A percentile compares a stretch with the other conserved stretches of the same genome.
Evolutionary conservation across 441 rosid genomes (phyloP).

Genomic region (Erodium trifolium): DNA sequence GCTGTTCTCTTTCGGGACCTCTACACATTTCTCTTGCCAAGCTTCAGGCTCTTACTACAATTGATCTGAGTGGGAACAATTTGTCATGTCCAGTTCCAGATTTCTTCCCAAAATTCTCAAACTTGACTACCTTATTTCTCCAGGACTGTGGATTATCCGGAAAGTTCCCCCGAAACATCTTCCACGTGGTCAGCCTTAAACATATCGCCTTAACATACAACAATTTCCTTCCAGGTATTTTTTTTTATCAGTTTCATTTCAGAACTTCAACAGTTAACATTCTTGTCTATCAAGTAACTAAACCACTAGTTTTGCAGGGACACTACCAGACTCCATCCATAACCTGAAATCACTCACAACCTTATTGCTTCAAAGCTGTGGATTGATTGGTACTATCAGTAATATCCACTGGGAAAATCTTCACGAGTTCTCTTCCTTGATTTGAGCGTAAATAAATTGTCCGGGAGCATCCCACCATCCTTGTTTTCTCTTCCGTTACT

Average conservation of each 20-base stretch:
- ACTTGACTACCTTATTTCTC: not conserved
- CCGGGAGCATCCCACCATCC: slow-evolving; percentile 13
- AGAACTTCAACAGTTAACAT: not conserved
- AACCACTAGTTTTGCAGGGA: not conserved
- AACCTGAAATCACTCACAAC: not conserved
- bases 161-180: not conserved
- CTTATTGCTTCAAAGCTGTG: not conserved
- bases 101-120: not conserved
- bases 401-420: not conserved
- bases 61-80: not conserved
- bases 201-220: not conserved
- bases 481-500: slow-evolving; percentile 12
- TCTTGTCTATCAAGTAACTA: not conserved
- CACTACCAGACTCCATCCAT: not conserved
- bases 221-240: not conserved
- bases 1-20: not conserved
- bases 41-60: not conserved
- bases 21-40: not conserved
- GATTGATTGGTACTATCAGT: not conserved
- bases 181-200: not conserved
- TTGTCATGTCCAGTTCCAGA: not conserved
- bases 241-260: not conserved
- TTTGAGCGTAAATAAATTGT: not conserved
- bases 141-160: not conserved
- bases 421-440: not conserved